Evolutionary conservation across 306 rosid genomes (phyloP).

Genomic region (Cucurbita moschata): DNA sequence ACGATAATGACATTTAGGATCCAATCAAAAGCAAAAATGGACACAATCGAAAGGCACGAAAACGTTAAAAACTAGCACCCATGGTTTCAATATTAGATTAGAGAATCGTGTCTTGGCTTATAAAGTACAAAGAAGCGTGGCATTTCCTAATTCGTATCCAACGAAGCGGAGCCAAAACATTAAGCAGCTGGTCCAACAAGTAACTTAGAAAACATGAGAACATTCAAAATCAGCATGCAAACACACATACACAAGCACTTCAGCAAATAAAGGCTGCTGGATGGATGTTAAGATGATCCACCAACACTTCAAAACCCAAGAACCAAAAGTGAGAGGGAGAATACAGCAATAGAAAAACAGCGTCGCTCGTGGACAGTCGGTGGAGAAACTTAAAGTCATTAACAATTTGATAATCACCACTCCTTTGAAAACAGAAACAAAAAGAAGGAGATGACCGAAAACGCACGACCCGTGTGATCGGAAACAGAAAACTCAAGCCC

Average conservation of each 20-base stretch:
- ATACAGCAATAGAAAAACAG: neutral
- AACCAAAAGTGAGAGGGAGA: neutral
- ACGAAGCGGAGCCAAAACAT: neutral
- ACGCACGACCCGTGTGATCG: neutral
- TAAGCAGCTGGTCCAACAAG: neutral
- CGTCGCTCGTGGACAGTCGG: neutral
- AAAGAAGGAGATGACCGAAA: neutral
- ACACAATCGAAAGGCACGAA: neutral
- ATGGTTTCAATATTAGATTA: neutral
- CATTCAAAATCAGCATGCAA: slow-evolving; percentile 1
- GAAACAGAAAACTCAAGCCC: neutral
- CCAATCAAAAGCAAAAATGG: neutral
- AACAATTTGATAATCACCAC: neutral
- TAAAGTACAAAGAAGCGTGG: neutral
- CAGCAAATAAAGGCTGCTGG: neutral
- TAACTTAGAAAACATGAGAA: neutral
- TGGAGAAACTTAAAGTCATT: neutral
- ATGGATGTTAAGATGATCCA: neutral
- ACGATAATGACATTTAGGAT: neutral
- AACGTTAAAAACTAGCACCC: neutral
- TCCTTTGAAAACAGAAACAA: neutral
- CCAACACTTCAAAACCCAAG: neutral
- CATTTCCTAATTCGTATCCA: neutral
- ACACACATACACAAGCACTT: neutral
- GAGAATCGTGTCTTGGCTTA: neutral